phyloP scores from a whole-genome alignment of 1,284 basidiomycete genomes.

The Dichomitus squalens region DNA sequence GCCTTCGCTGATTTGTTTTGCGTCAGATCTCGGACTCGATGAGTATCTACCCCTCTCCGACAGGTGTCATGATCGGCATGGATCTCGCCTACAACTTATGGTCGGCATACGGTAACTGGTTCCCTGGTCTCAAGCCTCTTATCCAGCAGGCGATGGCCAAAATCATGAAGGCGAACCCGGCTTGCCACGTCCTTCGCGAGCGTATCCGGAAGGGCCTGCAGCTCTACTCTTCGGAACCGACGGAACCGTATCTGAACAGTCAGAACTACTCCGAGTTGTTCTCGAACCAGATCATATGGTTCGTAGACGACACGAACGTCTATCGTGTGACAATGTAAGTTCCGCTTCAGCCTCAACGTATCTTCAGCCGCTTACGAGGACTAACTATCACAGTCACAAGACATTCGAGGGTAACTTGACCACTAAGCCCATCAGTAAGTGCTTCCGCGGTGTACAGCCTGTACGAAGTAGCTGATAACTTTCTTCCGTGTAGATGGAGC shows the following conservation, averaged over 20 bases:
- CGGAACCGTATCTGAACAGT: constrained; percentile 98
- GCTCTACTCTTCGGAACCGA: constrained; percentile 98
- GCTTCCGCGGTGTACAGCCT: neutral
- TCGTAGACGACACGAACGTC: constrained; percentile 99
- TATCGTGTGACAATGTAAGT: constrained; percentile 96
- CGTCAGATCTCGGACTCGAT: constrained; percentile 87
- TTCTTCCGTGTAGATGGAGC: constrained; percentile 71
- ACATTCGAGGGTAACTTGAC: constrained; percentile 99
- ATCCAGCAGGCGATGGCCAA: constrained; percentile 99
- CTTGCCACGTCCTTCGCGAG: constrained; percentile 97
- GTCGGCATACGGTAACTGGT: constrained; percentile 99
- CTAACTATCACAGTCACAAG: constrained; percentile 75
- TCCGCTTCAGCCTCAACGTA: neutral
- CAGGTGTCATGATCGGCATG: constrained; percentile 98
- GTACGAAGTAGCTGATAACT: constrained; percentile 2
- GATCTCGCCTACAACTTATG: constrained; percentile 98
- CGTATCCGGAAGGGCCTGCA: constrained; percentile 99
- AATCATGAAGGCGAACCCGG: constrained; percentile 99
- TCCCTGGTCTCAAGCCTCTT: constrained; percentile 97
- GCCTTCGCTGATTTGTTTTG: constrained; percentile 1
- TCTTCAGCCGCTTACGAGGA: constrained; percentile 1
- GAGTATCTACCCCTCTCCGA: constrained; percentile 98
- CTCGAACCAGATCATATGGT: constrained; percentile 99
- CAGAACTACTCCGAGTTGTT: constrained; percentile 98
- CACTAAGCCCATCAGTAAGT: constrained; percentile 95